Conservation (phyloP, 768 basidiomycete genomes). For the Phaeotremella fagi region DNA sequence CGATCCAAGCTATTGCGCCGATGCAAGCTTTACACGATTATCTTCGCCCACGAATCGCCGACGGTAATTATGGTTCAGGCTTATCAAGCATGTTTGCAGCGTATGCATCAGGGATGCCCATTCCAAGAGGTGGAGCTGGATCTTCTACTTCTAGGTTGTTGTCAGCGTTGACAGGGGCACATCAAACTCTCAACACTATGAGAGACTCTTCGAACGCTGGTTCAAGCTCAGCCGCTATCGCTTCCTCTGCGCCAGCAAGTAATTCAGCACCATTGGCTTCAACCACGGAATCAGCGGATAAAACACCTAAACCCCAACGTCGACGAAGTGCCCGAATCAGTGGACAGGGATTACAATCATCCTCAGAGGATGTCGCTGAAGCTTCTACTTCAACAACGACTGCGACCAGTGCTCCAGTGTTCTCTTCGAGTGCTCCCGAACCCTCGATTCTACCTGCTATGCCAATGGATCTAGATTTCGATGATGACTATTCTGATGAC, state of each 20-base stretch:
- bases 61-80: constrained; percentile 49
- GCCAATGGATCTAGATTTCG: constrained; percentile 57
- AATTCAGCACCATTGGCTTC: constrained; percentile 1
- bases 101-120: constrained; percentile 62
- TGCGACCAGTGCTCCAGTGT: neutral
- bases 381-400: constrained; percentile 7
- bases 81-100: constrained; percentile 89
- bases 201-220: neutral
- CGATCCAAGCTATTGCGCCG: constrained; percentile 96
- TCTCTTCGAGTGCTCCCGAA: constrained; percentile 21
- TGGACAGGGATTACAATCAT: constrained; percentile 53
- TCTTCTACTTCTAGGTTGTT: constrained; percentile 29
- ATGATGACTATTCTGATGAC: constrained; percentile 57
- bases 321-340: constrained; percentile 79
- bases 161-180: constrained; percentile 29
- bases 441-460: constrained; percentile 30
- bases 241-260: constrained; percentile 36
- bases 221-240: constrained; percentile 29
- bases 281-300: neutral
- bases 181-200: neutral
- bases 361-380: constrained; percentile 23
- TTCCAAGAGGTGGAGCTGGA: constrained; percentile 49
- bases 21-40: constrained; percentile 97
- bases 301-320: constrained; percentile 45
- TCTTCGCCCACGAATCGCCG: constrained; percentile 61